Base-by-base conservation (phyloP, 108 stramenopile genomes). In the Pelagomonas calceolata region DNA sequence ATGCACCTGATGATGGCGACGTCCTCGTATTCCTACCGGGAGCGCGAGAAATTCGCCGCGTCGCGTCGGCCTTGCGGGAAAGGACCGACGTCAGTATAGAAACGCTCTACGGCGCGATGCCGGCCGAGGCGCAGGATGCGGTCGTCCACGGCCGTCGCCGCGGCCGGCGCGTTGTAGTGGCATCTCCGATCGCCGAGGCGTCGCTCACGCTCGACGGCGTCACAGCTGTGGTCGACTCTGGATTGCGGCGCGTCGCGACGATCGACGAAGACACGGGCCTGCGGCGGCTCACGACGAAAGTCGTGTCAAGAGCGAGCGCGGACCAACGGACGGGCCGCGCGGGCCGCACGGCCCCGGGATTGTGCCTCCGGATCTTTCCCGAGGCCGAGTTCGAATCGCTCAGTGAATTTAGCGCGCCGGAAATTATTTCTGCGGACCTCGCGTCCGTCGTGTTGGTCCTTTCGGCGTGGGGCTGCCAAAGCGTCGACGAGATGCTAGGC, bases 261-360 rank as follows among this genome's bases (percentile, higher is more conserved):
- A 87, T 82, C 68, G 90, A 92, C 76, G 81, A 74, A 3, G 82
- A 82, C 67, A 88, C 88, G 26, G 89, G 89, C 9, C 78, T 91
- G 60, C 84, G 86, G 36, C 81, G 81, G 33, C 75, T 92, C 15
- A 75, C 88, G 15, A 91, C 91, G 29, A 78, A 82, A 1, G 36
- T 51, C 0, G 78, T 83, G 44, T 89, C 87, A 16, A 70, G 82
- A 75, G 90, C 88, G 30, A 85, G 86, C 14, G 89, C 86, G 10
- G 78, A 73, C 21, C 92, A 93, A 74, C 85, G 92, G 18, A 82
- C 90, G 29, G 92, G 92, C 32, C 87, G 92, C 63, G 92, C 92
- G 18, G 92, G 92, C 16, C 83, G 92, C n/a, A 82, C 81, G 9
- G 70, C 71, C 39, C 85, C 88, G 63, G 92, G 92, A n/a, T 72